Evolutionary conservation across 495 filamentous ascomycete genomes (phyloP), one percentile per base, ranked within the genome.

Genomic region (Neurospora tetraspora): DNA sequence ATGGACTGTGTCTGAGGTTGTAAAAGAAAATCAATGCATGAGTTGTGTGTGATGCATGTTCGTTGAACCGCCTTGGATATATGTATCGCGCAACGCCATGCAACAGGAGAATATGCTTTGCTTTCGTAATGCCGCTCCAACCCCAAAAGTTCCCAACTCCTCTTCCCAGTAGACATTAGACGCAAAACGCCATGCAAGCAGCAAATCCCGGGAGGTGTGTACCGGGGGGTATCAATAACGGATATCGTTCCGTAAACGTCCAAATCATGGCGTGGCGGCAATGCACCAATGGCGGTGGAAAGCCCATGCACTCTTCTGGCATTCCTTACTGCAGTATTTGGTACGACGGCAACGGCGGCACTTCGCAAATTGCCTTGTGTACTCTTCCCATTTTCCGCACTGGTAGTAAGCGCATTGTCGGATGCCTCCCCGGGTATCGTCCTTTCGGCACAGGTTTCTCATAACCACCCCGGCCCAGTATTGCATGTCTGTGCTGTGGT

Each of bases 281-380:
- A 93, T 91, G 81, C 96, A 99, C 96, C 96, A 99, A 82, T 98
- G 95, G 61, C 96, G 90, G 78, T 99, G 96, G 81, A 93, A 97
- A 14, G 96, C 93, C 96, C 96, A 99, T 10, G 96, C 96, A 75
- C 93, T 94, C 85, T 99, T 98, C 82, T 99, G 96, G 83, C 96
- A 99, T 78, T 98, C 96, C 83, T 99, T 99, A 88, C 94, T 97
- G 90, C 96, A 99, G 84, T 99, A 99, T 80, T 99, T 99, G 74
- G 96, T 99, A 74, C 96, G 91, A 74, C 96, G 91, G 83, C 96
- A 99, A 69, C 96, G 90, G 59, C 96, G 91, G 83, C 96, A 99
- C 81, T 99, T 99, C 76, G 96, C 96, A 81, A 98, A 99, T 79
- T 98, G 95, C 59, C 96, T 88, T 71, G 95, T 93, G 81, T 86